phyloP scores from a whole-genome alignment of 2,329 filamentous ascomycete species.

The Tetracladium maxilliforme region DNA sequence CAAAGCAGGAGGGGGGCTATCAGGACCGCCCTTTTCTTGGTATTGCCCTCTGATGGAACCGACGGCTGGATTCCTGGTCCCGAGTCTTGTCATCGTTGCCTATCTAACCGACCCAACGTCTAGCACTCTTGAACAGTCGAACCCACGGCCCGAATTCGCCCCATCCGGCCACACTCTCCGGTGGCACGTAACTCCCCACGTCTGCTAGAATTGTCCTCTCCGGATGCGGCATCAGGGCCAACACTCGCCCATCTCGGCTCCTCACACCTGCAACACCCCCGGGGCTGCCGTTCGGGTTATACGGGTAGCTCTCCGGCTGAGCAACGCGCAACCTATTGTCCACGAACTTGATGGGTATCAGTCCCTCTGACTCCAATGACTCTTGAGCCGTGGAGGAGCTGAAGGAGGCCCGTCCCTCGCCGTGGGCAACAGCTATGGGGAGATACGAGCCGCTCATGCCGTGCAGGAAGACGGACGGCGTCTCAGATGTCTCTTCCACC shows the following conservation, averaged over 20 bases:
- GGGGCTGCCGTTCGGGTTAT: constrained; percentile 66
- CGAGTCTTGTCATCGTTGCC: not conserved
- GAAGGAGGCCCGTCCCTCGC: constrained; percentile 74
- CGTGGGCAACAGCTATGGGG: constrained; percentile 80
- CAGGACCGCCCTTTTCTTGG: too few species aligned
- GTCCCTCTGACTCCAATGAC: constrained; percentile 45
- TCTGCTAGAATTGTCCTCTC: constrained; percentile 54
- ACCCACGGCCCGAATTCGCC: constrained; percentile 60
- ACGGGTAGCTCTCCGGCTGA: constrained; percentile 73
- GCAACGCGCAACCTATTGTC: constrained; percentile 68
- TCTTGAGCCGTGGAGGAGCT: constrained; percentile 32
- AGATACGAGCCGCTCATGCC: constrained; percentile 73
- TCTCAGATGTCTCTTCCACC: constrained; percentile 45
- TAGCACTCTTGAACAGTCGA: constrained; percentile 57
- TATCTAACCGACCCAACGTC: constrained; percentile 50
- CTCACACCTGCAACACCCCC: constrained; percentile 54
- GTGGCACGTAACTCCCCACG: constrained; percentile 50
- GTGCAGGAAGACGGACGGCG: constrained; percentile 71
- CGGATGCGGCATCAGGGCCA: constrained; percentile 65
- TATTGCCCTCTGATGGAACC: not conserved
- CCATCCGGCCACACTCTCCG: constrained; percentile 40
- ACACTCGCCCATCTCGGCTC: constrained; percentile 47
- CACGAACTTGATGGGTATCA: constrained; percentile 70
- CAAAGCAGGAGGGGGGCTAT: too few species aligned
- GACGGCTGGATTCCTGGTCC: not conserved